Evolutionary conservation across 1,284 basidiomycete genomes (phyloP), one percentile per base, ranked within the genome.

Genomic region (Sphagnurus paluster): DNA sequence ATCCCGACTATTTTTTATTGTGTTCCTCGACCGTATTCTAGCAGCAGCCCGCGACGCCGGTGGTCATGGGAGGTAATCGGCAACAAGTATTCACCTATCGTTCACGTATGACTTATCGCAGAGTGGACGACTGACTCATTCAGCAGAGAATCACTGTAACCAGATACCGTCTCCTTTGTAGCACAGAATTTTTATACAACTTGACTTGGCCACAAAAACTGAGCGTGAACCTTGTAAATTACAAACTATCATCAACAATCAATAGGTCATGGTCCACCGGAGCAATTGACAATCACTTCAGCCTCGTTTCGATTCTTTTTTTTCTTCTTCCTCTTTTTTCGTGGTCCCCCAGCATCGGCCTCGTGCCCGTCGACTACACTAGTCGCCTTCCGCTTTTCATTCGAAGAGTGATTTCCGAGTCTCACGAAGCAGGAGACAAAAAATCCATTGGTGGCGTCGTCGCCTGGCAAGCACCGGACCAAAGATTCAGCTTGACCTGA

Each of bases 401-500:
- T 45, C 35, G 29, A 26, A 21, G 56, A 19, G 42, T 45, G 42
- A 57, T 40, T 25, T 46, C n/a, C n/a, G n/a, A n/a, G n/a, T n/a
- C 71, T 73, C 35, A 90, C 70, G 60, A 96, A 93, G 64, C 92
- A 90, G 20, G 90, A 83, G 16, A 98, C 93, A 57, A 97, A 97
- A 71, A 97, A 98, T 0, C 94, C 94, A 61, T 97, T 97, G 13
- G 93, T 97, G 32, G 78, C 80, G 60, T 97, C 93, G 50, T 89
- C 88, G 28, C 82, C 84, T 0, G 93, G 90, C 19, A 79, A 76
- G 66, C 93, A 97, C n/a, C 94, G 80, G 29, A 97, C 69, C 16
- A 96, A 68, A 2, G 83, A 80, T 5, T 77, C 70, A 1, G 90
- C 85, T 51, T 84, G 67, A 5, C 67, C 86, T 85, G 47, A 40